These are phyloP conservation scores for Fomitopsis schrenkii DNA, from an alignment of 1,284 basidiomycete species.

Conservation along the genomic window DNA sequence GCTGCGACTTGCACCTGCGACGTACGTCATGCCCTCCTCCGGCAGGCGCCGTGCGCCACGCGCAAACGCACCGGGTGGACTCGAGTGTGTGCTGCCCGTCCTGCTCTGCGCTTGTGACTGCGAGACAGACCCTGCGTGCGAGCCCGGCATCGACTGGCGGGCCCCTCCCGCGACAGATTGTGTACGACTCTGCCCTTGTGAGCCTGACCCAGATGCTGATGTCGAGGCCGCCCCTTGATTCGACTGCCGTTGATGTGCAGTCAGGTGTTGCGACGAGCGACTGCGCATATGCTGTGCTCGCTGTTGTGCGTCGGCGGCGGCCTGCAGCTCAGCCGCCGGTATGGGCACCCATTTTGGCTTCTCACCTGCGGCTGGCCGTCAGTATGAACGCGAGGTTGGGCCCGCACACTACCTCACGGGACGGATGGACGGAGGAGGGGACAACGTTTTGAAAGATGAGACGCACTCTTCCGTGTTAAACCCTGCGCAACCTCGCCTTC, in stretches of 20 bases:
- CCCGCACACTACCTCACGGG: not conserved
- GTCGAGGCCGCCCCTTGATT: conserved; percentile 14
- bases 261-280: conserved; percentile 19
- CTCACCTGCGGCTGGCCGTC: conserved; percentile 34
- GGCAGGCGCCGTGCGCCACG: conserved; percentile 27
- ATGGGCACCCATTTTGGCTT: conserved; percentile 60
- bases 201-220: conserved; percentile 21
- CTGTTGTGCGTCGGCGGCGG: conserved; percentile 42
- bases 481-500: conserved; percentile 24
- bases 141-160: conserved; percentile 13
- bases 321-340: conserved; percentile 52
- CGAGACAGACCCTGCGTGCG: conserved; percentile 29
- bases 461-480: conserved; percentile 47
- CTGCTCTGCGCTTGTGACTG: conserved; percentile 39
- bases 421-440: conserved; percentile 4
- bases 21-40: conserved; percentile 15
- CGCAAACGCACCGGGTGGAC: conserved; percentile 29
- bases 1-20: conserved; percentile 7
- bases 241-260: conserved; percentile 15
- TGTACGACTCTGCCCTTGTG: conserved; percentile 32
- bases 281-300: conserved; percentile 19
- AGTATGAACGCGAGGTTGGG: conserved; percentile 10
- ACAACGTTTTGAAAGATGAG: conserved; percentile 15
- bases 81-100: conserved; percentile 40
- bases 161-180: conserved; percentile 21